phyloP scores from a whole-genome alignment of 805 yeast genomes.

The Grigorovia yakushimaensis region DNA sequence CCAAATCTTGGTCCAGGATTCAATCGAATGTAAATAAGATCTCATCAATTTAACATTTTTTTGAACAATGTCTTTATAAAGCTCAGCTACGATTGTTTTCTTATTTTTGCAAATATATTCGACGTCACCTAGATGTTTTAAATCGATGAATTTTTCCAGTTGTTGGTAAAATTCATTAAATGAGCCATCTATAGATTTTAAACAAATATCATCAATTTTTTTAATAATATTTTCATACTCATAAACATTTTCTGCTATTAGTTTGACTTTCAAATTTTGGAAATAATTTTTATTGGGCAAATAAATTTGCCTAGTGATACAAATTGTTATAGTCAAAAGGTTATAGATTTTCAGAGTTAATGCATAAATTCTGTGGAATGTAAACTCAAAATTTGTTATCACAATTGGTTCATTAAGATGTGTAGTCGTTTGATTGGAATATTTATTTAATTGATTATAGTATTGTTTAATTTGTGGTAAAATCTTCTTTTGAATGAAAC shows the following conservation, averaged over 20 bases:
- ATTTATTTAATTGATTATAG: constrained; percentile 20
- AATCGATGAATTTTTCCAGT: neutral
- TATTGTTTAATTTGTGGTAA: constrained; percentile 18
- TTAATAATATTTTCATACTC: constrained; percentile 16
- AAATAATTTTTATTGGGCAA: constrained; percentile 18
- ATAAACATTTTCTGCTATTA: constrained; percentile 16
- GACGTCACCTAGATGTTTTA: neutral
- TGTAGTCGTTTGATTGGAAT: constrained; percentile 2
- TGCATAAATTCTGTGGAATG: constrained; percentile 40
- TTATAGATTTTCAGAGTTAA: constrained; percentile 15
- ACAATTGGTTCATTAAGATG: neutral
- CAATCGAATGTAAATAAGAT: constrained; percentile 7
- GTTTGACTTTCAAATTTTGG: constrained; percentile 9
- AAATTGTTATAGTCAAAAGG: constrained; percentile 11
- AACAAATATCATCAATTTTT: constrained; percentile 14
- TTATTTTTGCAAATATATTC: neutral
- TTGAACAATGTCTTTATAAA: constrained; percentile 12
- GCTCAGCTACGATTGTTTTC: constrained; percentile 8
- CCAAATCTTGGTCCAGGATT: constrained; percentile 18
- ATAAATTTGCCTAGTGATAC: constrained; percentile 20
- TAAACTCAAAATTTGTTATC: constrained; percentile 3
- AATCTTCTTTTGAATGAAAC: constrained; percentile 18
- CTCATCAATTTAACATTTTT: constrained; percentile 12
- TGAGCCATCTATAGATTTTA: neutral
- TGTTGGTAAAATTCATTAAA: neutral